These are phyloP conservation scores for Agapanthus africanus DNA, from an alignment of 106 monocot species.

Conservation along the genomic window DNA sequence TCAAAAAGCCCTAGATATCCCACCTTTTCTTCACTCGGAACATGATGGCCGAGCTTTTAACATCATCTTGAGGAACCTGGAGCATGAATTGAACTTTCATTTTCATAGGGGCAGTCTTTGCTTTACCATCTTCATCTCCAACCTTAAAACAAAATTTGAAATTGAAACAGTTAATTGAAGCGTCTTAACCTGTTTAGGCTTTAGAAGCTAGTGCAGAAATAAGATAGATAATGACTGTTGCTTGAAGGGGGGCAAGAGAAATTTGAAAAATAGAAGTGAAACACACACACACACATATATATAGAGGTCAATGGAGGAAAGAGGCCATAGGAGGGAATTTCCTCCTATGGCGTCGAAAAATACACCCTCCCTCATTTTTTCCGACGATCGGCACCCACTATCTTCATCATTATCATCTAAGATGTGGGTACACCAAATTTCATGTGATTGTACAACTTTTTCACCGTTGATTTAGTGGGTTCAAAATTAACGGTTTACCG, in stretches of 20 bases:
- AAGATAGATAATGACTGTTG: not conserved
- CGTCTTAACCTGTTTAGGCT: not conserved
- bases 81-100: slow-evolving; percentile 82
- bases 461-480: too few relatives aligned
- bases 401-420: too few relatives aligned
- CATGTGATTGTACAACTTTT: too few relatives aligned
- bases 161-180: not conserved
- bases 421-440: too few relatives aligned
- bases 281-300: too few relatives aligned
- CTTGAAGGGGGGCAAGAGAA: not conserved
- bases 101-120: slow-evolving; percentile 76
- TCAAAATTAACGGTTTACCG: too few relatives aligned
- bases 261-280: not conserved
- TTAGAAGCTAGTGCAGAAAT: not conserved
- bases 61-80: slow-evolving; percentile 74
- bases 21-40: slow-evolving; percentile 92
- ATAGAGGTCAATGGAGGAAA: too few relatives aligned
- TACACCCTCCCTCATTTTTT: too few relatives aligned
- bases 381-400: too few relatives aligned
- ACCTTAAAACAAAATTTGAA: slow-evolving; percentile 34
- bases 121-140: slow-evolving; percentile 67
- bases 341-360: too few relatives aligned
- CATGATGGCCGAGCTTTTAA: slow-evolving; percentile 41
- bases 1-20: slow-evolving; percentile 45
- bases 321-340: too few relatives aligned